Evolutionary conservation across 768 basidiomycete species (phyloP), one percentile per base, ranked within the genome.

Genomic region (Pleurotus tuber-regium): DNA sequence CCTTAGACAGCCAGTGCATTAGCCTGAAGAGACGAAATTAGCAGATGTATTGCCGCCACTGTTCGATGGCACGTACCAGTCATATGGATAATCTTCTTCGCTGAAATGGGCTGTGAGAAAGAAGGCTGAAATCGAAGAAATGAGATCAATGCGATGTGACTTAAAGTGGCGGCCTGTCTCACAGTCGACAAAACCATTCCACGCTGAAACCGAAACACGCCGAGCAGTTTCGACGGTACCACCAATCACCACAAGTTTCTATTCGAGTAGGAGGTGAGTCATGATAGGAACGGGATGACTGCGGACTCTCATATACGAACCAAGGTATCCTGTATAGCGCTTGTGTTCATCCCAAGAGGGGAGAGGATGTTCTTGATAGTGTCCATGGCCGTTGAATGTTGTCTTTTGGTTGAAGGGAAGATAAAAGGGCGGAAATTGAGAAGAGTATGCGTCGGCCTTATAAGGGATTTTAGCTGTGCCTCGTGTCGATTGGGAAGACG

Each of bases 111-210:
- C 90, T 4, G 91, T 93, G 55, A 92, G 75, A 76, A 90, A 92
- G 75, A 93, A 93, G 0, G 90, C 89, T 84, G 54, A 10, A 49
- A 40, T 53, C 21, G 29, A 33, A 23, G 49, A 41, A 40, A 43
- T 33, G 50, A n/a, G n/a, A n/a, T 47, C 47, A 52, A 38, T 23
- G 11, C 0, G 24, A 35, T 56, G 29, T 16, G 28, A 39, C 16
- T 21, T 12, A 52, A 24, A 24, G 33, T 8, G 39, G 9, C 33
- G 8, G 16, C 16, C 35, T 9, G 8, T 55, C 83, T 56, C 62
- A 92, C 90, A 92, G 65, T 92, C 91, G 3, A 93, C 79, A 62
- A 93, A 92, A 30, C 89, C 88, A 66, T 87, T 90, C 90, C 91
- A 93, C 10, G 89, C 91, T 4, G 89, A 89, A 24, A 88, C 74